Evolutionary conservation across 768 basidiomycete genomes (phyloP).

Genomic region (Serendipita sp.): DNA sequence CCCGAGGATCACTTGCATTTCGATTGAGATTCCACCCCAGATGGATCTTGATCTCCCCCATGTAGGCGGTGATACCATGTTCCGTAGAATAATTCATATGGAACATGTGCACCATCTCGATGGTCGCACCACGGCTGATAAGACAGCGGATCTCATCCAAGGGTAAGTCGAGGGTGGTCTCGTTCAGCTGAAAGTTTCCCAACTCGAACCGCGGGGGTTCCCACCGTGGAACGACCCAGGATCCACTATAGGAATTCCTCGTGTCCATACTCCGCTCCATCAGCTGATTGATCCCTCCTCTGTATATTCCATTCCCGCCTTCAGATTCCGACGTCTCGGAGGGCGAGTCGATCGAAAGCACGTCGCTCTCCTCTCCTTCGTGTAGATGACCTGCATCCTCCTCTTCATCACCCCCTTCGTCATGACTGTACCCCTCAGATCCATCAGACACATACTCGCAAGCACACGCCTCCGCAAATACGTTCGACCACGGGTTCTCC

Average conservation of each 20-base stretch:
- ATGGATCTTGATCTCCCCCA: background rate
- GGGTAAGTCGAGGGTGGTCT: background rate
- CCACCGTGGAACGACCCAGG: background rate
- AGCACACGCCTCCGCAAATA: background rate
- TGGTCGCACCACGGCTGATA: background rate
- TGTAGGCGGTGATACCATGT: background rate
- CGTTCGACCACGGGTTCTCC: background rate
- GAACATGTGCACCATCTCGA: background rate
- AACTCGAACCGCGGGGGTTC: background rate
- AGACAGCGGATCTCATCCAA: background rate
- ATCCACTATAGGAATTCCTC: background rate
- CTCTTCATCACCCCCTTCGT: background rate
- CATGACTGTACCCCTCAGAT: background rate
- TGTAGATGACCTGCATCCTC: background rate
- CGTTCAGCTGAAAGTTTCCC: background rate
- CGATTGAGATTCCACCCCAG: background rate
- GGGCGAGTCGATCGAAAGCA: background rate
- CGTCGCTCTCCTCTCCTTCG: background rate
- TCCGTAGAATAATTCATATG: background rate
- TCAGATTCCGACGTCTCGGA: background rate
- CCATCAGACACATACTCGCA: background rate
- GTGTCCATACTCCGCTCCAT: background rate
- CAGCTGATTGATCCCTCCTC: background rate
- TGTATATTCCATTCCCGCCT: background rate
- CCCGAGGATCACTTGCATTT: background rate